Base-by-base conservation (phyloP, 306 rosid genomes). In the Acacia confusa region DNA sequence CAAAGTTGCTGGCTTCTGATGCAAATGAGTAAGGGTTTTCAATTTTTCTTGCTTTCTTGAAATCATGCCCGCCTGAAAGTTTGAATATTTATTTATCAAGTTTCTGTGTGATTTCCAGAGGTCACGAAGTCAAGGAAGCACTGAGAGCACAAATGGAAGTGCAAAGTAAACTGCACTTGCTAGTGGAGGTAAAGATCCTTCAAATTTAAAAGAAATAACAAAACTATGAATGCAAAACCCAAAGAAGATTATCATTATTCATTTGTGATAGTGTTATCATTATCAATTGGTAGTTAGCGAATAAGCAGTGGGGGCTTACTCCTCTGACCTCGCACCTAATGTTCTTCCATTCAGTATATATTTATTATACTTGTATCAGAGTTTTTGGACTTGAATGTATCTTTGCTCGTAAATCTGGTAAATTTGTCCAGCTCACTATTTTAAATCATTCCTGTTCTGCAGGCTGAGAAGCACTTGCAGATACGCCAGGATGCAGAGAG, bases 71-170 rank as follows among this genome's bases (percentile, higher is more conserved):
- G 45, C 45, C 27, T 19, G 45, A 22, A 66, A 34, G 71, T 34
- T 36, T 32, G 27, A 32, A 34, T 34, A 2, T 4, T 66, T 66
- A 16, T 17, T 50, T 50, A 50, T 6, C 1, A 19, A 32, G 6
- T 66, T 66, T 17, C 71, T 66, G 10, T 34, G 71, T 34, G 11
- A 34, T 66, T 7, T 66, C 45, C 36, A 66, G 71, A 41, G 71
- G 45, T 34, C 71, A 66, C 9, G 71, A 66, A 66, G 71, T 66
- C 47, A 66, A 66, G 71, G 71, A 66, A n/a, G 71, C 71, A 34
- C 36, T 66, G 19, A 34, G 71, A 34, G 71, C 71, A 66, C 71
- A 66, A 22, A 66, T 66, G 71, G 71, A 66, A 66, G 71, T 66
- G 45, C 71, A 66, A 66, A 66, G 71, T 19, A 66, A 66, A 66